Conservation (phyloP, 768 basidiomycete genomes). For the Cantharellus cinnabarinus region DNA sequence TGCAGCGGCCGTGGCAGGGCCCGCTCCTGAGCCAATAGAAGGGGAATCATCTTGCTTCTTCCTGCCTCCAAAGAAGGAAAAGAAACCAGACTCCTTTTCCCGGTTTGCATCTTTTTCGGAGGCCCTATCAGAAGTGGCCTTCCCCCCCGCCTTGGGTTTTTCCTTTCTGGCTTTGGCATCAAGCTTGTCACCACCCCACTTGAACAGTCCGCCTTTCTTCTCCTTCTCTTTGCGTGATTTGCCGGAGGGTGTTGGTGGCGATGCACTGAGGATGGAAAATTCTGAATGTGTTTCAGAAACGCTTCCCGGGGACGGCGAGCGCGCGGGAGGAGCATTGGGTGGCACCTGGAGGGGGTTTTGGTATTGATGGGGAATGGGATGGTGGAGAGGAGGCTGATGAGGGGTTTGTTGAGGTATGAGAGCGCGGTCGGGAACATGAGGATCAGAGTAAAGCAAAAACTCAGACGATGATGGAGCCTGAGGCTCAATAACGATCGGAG, state of each 20-base stretch:
- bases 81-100: conserved; percentile 68
- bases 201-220: conserved; percentile 43
- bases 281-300: conserved; percentile 14
- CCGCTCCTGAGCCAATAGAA: conserved; percentile 24
- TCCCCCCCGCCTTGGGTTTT: conserved; percentile 16
- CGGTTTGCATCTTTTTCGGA: conserved; percentile 22
- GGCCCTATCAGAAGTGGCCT: conserved; percentile 12
- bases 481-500: conserved; percentile 1
- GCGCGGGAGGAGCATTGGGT: conserved; percentile 2
- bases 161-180: conserved; percentile 42
- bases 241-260: neutral
- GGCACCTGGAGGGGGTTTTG: conserved; percentile 9
- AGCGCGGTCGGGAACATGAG: neutral
- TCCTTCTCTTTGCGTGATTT: conserved; percentile 38
- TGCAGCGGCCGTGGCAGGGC: conserved; percentile 72
- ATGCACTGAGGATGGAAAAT: conserved; percentile 21
- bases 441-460: neutral
- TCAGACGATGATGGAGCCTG: neutral
- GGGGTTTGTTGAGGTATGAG: conserved; percentile 1
- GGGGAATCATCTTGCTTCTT: conserved; percentile 66
- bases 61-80: conserved; percentile 74
- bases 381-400: conserved; percentile 29
- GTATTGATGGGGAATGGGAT: conserved; percentile 36
- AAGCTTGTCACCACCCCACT: conserved; percentile 47
- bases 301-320: conserved; percentile 10